Evolutionary conservation across 1,139 yeast species (phyloP).

Genomic region (Diutina rugosa): DNA sequence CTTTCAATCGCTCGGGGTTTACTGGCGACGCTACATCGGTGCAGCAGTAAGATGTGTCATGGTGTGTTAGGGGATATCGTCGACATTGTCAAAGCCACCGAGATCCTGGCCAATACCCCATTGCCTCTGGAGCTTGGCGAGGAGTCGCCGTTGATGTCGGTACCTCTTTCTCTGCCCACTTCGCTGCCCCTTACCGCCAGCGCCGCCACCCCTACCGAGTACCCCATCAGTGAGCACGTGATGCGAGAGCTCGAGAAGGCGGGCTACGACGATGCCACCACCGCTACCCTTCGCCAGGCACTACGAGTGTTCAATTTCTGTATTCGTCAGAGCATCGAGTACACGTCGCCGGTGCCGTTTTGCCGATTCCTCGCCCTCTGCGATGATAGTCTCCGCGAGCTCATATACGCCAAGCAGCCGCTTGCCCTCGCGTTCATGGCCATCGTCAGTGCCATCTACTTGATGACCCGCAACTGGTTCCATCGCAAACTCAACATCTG

Average conservation of each 20-base stretch:
- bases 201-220: neutral
- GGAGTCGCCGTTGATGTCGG: neutral
- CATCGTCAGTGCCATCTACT: neutral
- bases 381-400: neutral
- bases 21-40: neutral
- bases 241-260: neutral
- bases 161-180: neutral
- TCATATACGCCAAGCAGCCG: neutral
- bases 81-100: neutral
- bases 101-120: neutral
- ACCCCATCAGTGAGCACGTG: neutral
- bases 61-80: neutral
- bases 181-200: neutral
- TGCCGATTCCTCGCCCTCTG: neutral
- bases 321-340: neutral
- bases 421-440: neutral
- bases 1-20: neutral
- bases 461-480: neutral
- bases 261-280: neutral
- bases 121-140: neutral
- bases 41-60: neutral
- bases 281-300: neutral
- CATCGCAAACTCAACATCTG: neutral
- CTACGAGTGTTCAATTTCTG: neutral
- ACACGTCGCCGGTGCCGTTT: neutral